Evolutionary conservation across 2,329 filamentous ascomycete genomes (phyloP), one percentile per base, ranked within the genome.

Genomic region (Arachnomyces sp.): DNA sequence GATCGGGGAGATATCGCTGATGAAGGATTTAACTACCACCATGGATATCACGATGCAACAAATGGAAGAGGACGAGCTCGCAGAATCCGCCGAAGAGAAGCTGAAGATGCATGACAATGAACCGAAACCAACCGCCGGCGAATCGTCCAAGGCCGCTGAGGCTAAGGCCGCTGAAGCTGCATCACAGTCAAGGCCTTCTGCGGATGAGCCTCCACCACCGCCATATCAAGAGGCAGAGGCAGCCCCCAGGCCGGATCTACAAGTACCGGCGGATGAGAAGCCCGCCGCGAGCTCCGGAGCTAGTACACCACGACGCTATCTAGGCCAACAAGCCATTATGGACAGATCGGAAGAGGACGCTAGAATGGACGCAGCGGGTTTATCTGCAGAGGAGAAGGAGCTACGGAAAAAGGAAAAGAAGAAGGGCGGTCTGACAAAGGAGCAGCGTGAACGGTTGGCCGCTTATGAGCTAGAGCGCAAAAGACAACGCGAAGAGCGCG

Each of bases 1-100:
- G 74, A 96, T 98, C 57, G 92, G 92, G 51, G 92, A 98, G 73
- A 95, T 98, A 53, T 92, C 86, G 37, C 78, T 98, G 43, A 95
- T 98, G 86, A 96, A 95, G 71, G 92, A 98, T 58, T 75, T 98
- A 40, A 96, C 90, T 13, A 87, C 88, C 56, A 95, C 89, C 33
- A 96, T 98, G 90, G 92, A 98, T 56, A 96, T 98, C 51, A 89
- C 87, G 14, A 90, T 88, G 80, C 74, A 85, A 41, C 80, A 81
- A 45, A 78, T 80, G 62, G 86, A 87, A 54, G 82, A 84, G 51
- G 79, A 82, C 46, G 80, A 77, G 18, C 69, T 73, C 29, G 74
- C 73, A 4, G 72, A 74, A 12, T 69, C 68, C 2, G 69, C 71
- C n/a, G 67, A 69, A 42, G 60, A 65, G 44, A 69, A 71, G 31